Conservation (phyloP, 345 rosid genomes). For the Conringia planisiliqua region DNA sequence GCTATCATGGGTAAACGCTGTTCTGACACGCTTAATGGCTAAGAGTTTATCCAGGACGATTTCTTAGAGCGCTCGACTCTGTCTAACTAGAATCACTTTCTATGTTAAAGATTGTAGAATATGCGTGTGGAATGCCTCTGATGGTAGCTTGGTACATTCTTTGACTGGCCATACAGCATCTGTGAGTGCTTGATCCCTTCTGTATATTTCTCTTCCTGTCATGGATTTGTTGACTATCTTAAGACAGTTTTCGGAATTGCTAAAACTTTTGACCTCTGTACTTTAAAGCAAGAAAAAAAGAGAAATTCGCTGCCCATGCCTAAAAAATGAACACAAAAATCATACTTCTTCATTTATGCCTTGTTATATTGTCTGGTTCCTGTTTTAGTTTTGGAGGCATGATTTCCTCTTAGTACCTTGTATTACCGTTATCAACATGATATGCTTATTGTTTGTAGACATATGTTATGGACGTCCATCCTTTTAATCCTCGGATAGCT, state of each 20-base stretch:
- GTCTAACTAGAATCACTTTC: conserved; percentile 12
- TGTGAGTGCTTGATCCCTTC: conserved; percentile 51
- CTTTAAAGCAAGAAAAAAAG: not conserved
- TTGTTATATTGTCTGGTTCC: not conserved
- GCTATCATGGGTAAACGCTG: conserved; percentile 87
- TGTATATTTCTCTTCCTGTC: conserved; percentile 20
- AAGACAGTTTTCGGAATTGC: not conserved
- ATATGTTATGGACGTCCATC: conserved; percentile 97
- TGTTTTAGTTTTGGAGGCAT: conserved; percentile 2
- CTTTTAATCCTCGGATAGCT: conserved; percentile 96
- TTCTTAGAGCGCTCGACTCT: conserved; percentile 7
- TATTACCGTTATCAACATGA: conserved; percentile 6
- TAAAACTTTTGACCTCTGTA: not conserved
- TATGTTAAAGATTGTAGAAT: conserved; percentile 89
- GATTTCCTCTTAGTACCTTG: not conserved
- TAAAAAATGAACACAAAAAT: not conserved
- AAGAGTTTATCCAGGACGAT: not conserved
- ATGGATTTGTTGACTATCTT: conserved; percentile 8
- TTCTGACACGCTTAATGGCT: conserved; percentile 16
- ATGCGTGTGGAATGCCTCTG: conserved; percentile 99
- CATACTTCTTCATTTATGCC: not conserved
- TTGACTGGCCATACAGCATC: conserved; percentile 95
- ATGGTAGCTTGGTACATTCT: conserved; percentile 93
- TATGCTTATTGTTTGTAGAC: conserved; percentile 48
- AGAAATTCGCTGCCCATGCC: not conserved